Evolutionary conservation across 257 asterid genomes (phyloP), one percentile per base, ranked within the genome.

Genomic region (Leonotis leonurus): DNA sequence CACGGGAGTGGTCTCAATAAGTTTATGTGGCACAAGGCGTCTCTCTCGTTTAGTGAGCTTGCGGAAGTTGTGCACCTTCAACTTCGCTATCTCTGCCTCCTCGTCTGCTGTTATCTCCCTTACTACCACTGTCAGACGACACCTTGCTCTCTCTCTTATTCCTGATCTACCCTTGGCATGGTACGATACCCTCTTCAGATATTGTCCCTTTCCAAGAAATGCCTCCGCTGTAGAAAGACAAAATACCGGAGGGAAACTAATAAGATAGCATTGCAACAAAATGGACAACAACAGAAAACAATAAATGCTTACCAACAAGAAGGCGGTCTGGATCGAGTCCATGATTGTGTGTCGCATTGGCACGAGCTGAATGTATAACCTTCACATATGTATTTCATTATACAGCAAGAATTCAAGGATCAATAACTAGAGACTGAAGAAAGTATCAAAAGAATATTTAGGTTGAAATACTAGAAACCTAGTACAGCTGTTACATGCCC

Each of bases 331-430:
- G 76, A 52, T 90, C 88, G 13, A 85, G 79, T 45, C 95, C 90
- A 50, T 90, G 78, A 70, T 90, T 90, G 80, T 90, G 95, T 3
- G 85, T 77, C 30, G 97, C 97, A 78, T 90, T 90, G 60, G 96
- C 97, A 35, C 95, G 95, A 62, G 94, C 96, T 69, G 97, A 85
- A 80, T 87, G 95, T 73, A 90, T 85, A 58, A 90, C 97, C 96
- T 85, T 81, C 77, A 70, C 11, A 17, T 3, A 59, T 0, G 36
- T 30, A 48, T 51, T n/a, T 26, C 46, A 33, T n/a, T 12, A 1
- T 41, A 14, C 17, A 17, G 11, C n/a, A 9, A 29, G 10, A 41
- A 60, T 36, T 29, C 30, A 32, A 55, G 27, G 46, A 55, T n/a
- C n/a, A n/a, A n/a, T n/a, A n/a, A n/a, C n/a, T n/a, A n/a, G n/a